phyloP scores from a whole-genome alignment of 352 stramenopile species.

The Pythium rhizo-oryzae region DNA sequence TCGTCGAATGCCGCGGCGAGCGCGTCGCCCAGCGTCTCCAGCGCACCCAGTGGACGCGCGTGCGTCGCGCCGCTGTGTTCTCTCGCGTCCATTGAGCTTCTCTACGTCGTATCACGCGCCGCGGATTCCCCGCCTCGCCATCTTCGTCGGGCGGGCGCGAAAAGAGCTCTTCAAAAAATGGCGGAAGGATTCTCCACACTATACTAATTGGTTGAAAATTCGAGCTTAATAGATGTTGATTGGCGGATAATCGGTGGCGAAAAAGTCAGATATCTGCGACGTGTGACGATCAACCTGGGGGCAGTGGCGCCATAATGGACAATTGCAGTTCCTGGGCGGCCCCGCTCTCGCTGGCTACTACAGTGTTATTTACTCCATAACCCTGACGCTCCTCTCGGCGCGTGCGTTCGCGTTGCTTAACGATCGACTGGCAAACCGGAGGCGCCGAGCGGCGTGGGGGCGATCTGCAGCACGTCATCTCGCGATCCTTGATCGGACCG shows the following conservation, averaged over 20 bases:
- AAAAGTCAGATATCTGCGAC: not conserved
- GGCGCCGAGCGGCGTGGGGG: too few species aligned
- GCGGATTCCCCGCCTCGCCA: not conserved
- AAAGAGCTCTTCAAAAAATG: conserved; percentile 14
- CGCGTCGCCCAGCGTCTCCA: conserved; percentile 16
- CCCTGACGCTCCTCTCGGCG: too few species aligned
- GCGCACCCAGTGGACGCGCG: conserved; percentile 8
- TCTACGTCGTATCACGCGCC: not conserved
- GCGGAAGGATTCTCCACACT: not conserved
- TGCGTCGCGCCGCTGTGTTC: not conserved
- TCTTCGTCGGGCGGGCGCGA: conserved; percentile 3
- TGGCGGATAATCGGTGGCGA: not conserved
- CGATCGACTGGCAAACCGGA: not conserved
- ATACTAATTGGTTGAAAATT: not conserved
- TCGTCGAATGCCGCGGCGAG: conserved; percentile 15
- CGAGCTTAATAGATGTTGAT: not conserved
- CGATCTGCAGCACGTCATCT: too few species aligned
- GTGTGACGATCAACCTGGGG: not conserved
- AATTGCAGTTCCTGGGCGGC: too few species aligned
- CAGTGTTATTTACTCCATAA: too few species aligned
- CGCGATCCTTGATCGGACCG: too few species aligned
- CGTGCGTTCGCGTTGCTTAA: not conserved
- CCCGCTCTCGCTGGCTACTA: too few species aligned
- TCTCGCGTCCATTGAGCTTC: not conserved
- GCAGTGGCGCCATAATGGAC: too few species aligned